Conservation (phyloP, 2,329 filamentous ascomycete species). For the Purpureocillium takamizusanense region DNA sequence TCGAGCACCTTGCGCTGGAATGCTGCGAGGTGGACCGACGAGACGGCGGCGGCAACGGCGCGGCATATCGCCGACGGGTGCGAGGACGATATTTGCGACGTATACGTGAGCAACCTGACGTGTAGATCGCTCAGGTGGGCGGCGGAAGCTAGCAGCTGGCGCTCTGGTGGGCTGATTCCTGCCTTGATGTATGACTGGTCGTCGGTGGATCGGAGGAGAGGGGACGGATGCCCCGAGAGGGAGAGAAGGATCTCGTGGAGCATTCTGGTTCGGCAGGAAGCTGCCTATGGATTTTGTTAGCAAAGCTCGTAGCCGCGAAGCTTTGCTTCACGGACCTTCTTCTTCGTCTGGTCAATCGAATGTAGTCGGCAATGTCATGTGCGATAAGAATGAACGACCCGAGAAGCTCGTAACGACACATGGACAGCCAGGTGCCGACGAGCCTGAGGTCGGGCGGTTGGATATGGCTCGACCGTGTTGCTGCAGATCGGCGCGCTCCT, state of each 20-base stretch:
- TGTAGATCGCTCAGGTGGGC: conserved; percentile 73
- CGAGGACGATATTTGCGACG: conserved; percentile 55
- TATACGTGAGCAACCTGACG: conserved; percentile 58
- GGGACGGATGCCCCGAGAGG: conserved; percentile 86
- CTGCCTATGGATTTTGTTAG: neutral
- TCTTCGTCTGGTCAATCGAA: conserved; percentile 24
- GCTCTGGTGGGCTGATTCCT: conserved; percentile 67
- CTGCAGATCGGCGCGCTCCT: too few species aligned
- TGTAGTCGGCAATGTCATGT: conserved; percentile 31
- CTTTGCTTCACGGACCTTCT: conserved; percentile 13
- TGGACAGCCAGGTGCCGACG: conserved; percentile 13
- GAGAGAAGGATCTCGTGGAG: conserved; percentile 97
- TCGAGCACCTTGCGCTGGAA: conserved; percentile 81
- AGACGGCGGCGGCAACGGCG: conserved; percentile 73
- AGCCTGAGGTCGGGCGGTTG: neutral
- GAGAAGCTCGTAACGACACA: conserved; percentile 47
- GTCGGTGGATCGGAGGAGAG: conserved; percentile 58
- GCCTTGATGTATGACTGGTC: conserved; percentile 35
- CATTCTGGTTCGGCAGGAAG: conserved; percentile 44
- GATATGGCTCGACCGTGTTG: too few species aligned
- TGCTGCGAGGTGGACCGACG: conserved; percentile 61
- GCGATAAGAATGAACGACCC: conserved; percentile 39
- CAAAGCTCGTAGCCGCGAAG: neutral
- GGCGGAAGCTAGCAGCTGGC: conserved; percentile 68
- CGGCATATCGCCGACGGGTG: conserved; percentile 80